Evolutionary conservation across 1,284 basidiomycete genomes (phyloP).

Genomic region (Cryptococcus hybrid): DNA sequence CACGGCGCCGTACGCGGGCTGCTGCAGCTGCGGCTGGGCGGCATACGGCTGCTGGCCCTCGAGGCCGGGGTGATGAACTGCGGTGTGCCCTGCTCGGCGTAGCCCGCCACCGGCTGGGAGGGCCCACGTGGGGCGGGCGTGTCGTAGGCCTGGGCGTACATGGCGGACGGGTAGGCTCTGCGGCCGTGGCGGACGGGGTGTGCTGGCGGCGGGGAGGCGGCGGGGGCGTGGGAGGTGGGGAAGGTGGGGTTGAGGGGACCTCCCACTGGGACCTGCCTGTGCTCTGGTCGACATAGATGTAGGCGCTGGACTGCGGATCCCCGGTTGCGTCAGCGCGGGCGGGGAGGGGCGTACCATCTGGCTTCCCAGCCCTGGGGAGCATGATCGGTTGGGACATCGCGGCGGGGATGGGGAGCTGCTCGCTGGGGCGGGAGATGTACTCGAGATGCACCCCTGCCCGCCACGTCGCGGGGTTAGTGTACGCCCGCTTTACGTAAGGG

Average conservation of each 20-base stretch:
- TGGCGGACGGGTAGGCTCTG: conserved; percentile 85
- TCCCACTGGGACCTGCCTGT: conserved; percentile 67
- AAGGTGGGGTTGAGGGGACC: conserved; percentile 45
- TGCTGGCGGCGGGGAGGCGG: conserved; percentile 40
- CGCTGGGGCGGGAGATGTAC: not conserved
- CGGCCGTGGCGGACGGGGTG: conserved; percentile 56
- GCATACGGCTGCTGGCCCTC: conserved; percentile 53
- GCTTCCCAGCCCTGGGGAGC: conserved; percentile 73
- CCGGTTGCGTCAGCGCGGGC: conserved; percentile 52
- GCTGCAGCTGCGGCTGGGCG: conserved; percentile 10
- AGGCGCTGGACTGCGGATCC: conserved; percentile 75
- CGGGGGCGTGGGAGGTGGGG: conserved; percentile 20
- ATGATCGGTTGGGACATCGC: conserved; percentile 17
- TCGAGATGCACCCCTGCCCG: too few relatives aligned
- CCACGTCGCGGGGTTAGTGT: too few relatives aligned
- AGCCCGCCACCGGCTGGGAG: conserved; percentile 52
- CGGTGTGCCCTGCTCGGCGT: conserved; percentile 43
- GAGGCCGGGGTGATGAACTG: conserved; percentile 78
- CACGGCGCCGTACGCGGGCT: conserved; percentile 41
- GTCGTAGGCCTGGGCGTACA: conserved; percentile 64
- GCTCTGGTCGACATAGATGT: conserved; percentile 68
- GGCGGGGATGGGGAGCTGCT: not conserved
- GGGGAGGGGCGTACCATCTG: conserved; percentile 65
- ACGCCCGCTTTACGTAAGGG: too few relatives aligned
- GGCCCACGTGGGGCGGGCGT: conserved; percentile 36